A percentile compares a stretch with the other conserved stretches of the same genome.
Evolutionary conservation across 805 yeast genomes (phyloP).

Genomic region (Ogataea nonfermentans): DNA sequence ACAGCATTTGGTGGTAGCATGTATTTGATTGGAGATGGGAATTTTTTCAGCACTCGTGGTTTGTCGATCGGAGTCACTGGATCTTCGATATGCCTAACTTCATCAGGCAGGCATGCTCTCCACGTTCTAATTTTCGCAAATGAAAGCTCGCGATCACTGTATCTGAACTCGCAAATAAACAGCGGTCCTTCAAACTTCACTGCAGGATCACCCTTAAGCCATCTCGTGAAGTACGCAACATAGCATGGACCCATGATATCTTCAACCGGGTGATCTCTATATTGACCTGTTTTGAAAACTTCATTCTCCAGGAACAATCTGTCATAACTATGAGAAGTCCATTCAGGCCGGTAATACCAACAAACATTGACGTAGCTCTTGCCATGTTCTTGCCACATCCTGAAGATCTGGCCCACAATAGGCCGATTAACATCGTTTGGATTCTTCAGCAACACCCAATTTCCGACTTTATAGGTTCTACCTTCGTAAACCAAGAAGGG

Average conservation of each 20-base stretch:
- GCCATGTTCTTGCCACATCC: conserved; percentile 89
- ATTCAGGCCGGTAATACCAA: conserved; percentile 98
- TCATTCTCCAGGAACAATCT: conserved; percentile 89
- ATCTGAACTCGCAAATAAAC: conserved; percentile 92
- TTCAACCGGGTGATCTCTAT: conserved; percentile 85
- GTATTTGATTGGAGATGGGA: conserved; percentile 81
- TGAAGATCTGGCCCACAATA: conserved; percentile 88
- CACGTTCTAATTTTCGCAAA: conserved; percentile 96
- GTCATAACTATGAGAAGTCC: conserved; percentile 92
- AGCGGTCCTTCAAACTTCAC: conserved; percentile 77
- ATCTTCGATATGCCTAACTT: conserved; percentile 83
- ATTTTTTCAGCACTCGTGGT: conserved; percentile 66
- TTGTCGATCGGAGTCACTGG: conserved; percentile 66
- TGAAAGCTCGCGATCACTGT: conserved; percentile 84
- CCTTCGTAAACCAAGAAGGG: conserved; percentile 83
- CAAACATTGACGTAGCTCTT: conserved; percentile 89
- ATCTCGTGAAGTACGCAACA: conserved; percentile 91
- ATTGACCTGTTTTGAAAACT: conserved; percentile 95
- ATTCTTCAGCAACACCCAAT: conserved; percentile 87
- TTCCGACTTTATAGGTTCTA: conserved; percentile 79
- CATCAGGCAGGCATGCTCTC: conserved; percentile 98
- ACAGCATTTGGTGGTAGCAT: conserved; percentile 73
- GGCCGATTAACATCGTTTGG: conserved; percentile 89
- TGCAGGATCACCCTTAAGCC: conserved; percentile 91
- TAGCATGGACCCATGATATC: conserved; percentile 93